These are phyloP conservation scores for Prunus yedoensis DNA, from an alignment of 331 rosid species.

Conservation along the genomic window DNA sequence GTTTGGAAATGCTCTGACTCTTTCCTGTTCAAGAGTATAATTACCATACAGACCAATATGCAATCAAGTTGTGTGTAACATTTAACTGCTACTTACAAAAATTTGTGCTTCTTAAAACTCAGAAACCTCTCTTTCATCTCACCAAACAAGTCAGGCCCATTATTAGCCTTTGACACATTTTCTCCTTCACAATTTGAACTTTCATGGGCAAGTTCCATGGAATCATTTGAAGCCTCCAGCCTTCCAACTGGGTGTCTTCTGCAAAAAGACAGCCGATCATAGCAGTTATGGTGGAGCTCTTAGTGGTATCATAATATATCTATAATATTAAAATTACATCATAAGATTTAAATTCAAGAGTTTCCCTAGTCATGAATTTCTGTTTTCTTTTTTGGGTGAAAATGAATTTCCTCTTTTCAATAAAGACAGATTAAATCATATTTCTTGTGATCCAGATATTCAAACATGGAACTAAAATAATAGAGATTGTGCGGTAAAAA, in stretches of 20 bases:
- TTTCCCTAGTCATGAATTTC: no score
- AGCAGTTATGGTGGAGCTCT: background rate
- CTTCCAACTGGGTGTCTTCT: conserved; percentile 37
- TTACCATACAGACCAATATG: background rate
- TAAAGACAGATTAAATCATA: no score
- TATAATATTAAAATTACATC: background rate
- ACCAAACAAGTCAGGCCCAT: conserved; percentile 43
- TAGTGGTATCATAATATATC: background rate
- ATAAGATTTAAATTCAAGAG: background rate
- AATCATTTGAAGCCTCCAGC: conserved; percentile 27
- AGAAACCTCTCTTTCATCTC: conserved; percentile 72
- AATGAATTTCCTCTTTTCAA: no score
- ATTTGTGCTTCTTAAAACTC: conserved; percentile 63
- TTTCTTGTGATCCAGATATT: no score
- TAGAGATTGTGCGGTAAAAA: no score
- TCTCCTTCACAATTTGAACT: conserved; percentile 12
- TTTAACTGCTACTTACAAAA: conserved; percentile 53
- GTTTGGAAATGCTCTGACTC: conserved; percentile 59
- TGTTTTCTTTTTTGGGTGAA: no score
- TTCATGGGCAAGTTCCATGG: conserved; percentile 21
- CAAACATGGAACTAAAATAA: no score
- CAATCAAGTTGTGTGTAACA: background rate
- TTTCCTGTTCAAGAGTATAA: conserved; percentile 50
- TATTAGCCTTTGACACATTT: conserved; percentile 32
- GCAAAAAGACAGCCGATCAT: background rate